Evolutionary conservation across 2,329 filamentous ascomycete species (phyloP), one percentile per base, ranked within the genome.

Genomic region (Pyrenophora seminiperda): DNA sequence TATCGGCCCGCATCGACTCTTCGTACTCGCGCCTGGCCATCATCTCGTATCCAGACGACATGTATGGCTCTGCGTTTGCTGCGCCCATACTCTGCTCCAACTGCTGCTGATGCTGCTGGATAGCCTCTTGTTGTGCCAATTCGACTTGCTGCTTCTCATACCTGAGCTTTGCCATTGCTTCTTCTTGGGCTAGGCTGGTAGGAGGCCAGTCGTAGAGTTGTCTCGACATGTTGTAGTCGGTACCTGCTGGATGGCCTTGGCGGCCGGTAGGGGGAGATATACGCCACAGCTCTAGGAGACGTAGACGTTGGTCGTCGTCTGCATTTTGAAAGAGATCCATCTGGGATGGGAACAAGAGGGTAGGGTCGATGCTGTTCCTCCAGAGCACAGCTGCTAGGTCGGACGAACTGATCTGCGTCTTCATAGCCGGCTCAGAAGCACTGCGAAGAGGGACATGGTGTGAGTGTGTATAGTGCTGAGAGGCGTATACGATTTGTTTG

Each of bases 391-490:
- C 76, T 59, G 87, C 83, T 6, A 83, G 20, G 76, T 80, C 37
- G 20, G 68, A 67, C 14, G 51, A 40, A 10, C 69, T 64, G 27
- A 70, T 65, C 9, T 71, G 63, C 13, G 62, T 69, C 47, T 66
- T 68, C n/a, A 43, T 52, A 30, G 62, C 77, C 18, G 62, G 52
- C 22, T 65, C 60, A 7, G 62, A 62, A 14, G 61, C 58, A 39
- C 63, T 67, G 24, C 62, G 61, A 31, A 61, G 50, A 69, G 70
- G 78, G 54, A 86, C 68, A 69, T 95, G 90, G 36, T 87, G 79
- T 7, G 90, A 91, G 68, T 92, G 90, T 58, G 88, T 87, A 72
- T 96, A 96, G 72, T 96, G 91, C 66, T 90, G 87, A 7, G 89
- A 89, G 61, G 89, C 84, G 76, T 94, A 95, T 55, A 82, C 79